Percentiles rank a stretch among this genome's conserved stretches.
Evolutionary conservation across 2,329 filamentous ascomycete species (phyloP).

Genomic region (Trichophyton equinum): DNA sequence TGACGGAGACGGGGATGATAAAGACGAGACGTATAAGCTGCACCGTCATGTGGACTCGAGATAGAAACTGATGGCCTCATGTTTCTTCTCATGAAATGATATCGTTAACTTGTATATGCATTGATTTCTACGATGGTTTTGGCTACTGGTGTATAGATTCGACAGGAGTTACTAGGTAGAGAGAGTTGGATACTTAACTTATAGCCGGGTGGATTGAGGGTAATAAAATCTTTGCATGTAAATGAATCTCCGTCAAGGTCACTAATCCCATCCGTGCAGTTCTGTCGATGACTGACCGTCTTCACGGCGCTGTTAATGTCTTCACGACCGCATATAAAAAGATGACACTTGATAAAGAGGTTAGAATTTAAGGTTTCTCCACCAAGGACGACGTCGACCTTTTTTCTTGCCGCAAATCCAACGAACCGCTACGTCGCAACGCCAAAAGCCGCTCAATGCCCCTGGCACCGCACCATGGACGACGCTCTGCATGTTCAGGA

Average conservation of each 20-base stretch:
- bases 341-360: neutral
- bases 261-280: too few species aligned
- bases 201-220: neutral
- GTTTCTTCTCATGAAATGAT: neutral
- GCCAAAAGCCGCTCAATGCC: neutral
- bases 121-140: slow-evolving; percentile 13
- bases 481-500: neutral
- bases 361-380: neutral
- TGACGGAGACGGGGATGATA: slow-evolving; percentile 27
- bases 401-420: neutral
- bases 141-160: neutral
- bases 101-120: neutral
- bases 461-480: neutral
- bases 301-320: too few species aligned
- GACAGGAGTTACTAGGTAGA: neutral
- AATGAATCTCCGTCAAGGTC: too few species aligned
- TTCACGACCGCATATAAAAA: too few species aligned
- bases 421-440: neutral
- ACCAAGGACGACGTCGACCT: neutral
- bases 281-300: too few species aligned
- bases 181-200: neutral
- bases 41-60: slow-evolving; percentile 24
- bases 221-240: too few species aligned
- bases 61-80: slow-evolving; percentile 3
- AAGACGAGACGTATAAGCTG: slow-evolving; percentile 28